Conservation (phyloP, 2,329 filamentous ascomycete genomes). For the Herpotrichia juniperi region DNA sequence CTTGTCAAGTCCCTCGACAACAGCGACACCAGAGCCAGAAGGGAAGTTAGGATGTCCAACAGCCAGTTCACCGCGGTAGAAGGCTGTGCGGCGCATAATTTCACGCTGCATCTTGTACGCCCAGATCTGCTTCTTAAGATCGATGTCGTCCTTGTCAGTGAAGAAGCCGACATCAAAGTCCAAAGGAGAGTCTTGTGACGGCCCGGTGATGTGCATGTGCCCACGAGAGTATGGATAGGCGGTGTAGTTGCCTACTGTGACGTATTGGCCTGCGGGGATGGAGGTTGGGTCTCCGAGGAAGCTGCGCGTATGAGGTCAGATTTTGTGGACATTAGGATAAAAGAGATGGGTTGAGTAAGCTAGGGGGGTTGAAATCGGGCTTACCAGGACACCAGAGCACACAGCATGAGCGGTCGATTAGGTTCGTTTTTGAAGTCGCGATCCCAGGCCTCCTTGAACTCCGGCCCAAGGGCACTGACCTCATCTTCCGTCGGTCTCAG, state of each 20-base stretch:
- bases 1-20: conserved; percentile 34
- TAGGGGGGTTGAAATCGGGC: conserved; percentile 7
- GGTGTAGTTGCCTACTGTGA: conserved; percentile 60
- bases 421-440: conserved; percentile 56
- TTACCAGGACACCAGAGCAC: conserved; percentile 46
- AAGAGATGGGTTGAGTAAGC: too few species aligned
- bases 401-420: conserved; percentile 58
- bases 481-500: conserved; percentile 62
- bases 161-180: conserved; percentile 67
- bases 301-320: conserved; percentile 31
- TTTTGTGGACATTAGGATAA: conserved; percentile 36
- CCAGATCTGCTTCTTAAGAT: conserved; percentile 66
- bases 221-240: conserved; percentile 65
- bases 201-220: conserved; percentile 62
- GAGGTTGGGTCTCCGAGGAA: conserved; percentile 36
- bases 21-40: conserved; percentile 52
- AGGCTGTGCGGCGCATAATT: conserved; percentile 61
- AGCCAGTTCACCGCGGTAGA: conserved; percentile 53
- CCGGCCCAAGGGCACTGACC: conserved; percentile 58
- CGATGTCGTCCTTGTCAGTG: conserved; percentile 60
- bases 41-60: conserved; percentile 47
- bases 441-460: conserved; percentile 62
- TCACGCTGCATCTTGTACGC: conserved; percentile 69
- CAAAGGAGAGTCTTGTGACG: conserved; percentile 52
- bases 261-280: conserved; percentile 55